Evolutionary conservation across 345 rosid genomes (phyloP).

Genomic region (Arabidopsis thaliana): DNA sequence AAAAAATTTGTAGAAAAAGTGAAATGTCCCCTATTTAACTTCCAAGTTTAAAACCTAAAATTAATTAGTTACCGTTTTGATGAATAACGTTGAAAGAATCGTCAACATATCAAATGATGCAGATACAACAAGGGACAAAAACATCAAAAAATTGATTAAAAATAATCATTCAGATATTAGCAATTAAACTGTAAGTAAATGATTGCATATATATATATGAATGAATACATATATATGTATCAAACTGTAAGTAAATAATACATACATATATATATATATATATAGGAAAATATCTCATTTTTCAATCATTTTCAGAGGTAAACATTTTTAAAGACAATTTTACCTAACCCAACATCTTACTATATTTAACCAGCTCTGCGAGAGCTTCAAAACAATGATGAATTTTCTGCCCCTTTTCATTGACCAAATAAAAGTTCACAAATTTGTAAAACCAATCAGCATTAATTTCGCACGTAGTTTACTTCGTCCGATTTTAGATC

Average conservation of each 20-base stretch:
- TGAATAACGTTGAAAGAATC: background rate
- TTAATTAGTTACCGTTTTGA: background rate
- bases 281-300: background rate
- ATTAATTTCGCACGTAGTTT: conserved; percentile 30
- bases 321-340: background rate
- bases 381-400: conserved; percentile 12
- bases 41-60: background rate
- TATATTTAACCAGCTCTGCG: conserved; percentile 1
- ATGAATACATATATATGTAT: background rate
- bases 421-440: conserved; percentile 24
- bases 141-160: background rate
- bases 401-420: conserved; percentile 5
- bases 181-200: background rate
- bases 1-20: background rate
- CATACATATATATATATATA: too few relatives aligned
- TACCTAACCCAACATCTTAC: conserved; percentile 31
- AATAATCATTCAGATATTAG: background rate
- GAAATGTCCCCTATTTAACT: background rate
- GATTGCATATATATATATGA: too few relatives aligned
- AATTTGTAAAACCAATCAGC: conserved; percentile 6
- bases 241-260: background rate
- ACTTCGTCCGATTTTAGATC: background rate
- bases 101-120: too few relatives aligned
- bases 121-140: background rate
- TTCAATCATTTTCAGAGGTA: background rate